Conservation (phyloP, 441 rosid genomes). For the Biscutella laevigata region DNA sequence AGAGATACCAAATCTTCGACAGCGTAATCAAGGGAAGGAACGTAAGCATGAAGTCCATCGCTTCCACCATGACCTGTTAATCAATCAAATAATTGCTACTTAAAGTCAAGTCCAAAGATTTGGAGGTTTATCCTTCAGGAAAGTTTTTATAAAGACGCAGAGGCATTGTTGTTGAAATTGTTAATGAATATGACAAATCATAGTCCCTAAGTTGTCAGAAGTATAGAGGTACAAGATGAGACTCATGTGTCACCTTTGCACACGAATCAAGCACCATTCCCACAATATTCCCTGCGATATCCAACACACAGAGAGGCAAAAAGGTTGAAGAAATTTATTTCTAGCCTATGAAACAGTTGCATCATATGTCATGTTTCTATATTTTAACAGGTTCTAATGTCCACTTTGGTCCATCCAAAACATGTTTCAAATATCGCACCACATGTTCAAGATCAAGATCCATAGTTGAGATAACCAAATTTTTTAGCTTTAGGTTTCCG, state of each 20-base stretch:
- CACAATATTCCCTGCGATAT: conserved; percentile 51
- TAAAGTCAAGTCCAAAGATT: not conserved
- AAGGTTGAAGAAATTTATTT: conserved; percentile 34
- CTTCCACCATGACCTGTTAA: conserved; percentile 84
- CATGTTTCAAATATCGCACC: not conserved
- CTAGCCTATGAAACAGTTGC: conserved; percentile 31
- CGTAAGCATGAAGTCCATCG: conserved; percentile 84
- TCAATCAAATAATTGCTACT: not conserved
- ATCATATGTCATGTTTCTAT: not conserved
- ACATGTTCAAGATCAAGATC: not conserved
- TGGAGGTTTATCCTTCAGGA: not conserved
- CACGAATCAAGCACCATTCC: conserved; percentile 41
- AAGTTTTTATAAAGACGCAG: not conserved
- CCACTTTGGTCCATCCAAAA: not conserved
- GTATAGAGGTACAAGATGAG: conserved; percentile 27
- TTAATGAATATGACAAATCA: not conserved
- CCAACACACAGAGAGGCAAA: conserved; percentile 51
- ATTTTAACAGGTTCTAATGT: not conserved
- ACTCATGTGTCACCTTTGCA: conserved; percentile 47
- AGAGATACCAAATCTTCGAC: conserved; percentile 60
- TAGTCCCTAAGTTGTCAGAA: conserved; percentile 8
- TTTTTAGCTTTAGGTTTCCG: too few species aligned
- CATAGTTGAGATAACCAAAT: not conserved
- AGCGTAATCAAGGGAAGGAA: conserved; percentile 67
- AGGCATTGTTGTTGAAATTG: not conserved